Percentiles rank a stretch among this genome's conserved stretches.
phyloP scores from a whole-genome alignment of 192 early-diverging fungal genomes.

The Spinellus fusiger region DNA sequence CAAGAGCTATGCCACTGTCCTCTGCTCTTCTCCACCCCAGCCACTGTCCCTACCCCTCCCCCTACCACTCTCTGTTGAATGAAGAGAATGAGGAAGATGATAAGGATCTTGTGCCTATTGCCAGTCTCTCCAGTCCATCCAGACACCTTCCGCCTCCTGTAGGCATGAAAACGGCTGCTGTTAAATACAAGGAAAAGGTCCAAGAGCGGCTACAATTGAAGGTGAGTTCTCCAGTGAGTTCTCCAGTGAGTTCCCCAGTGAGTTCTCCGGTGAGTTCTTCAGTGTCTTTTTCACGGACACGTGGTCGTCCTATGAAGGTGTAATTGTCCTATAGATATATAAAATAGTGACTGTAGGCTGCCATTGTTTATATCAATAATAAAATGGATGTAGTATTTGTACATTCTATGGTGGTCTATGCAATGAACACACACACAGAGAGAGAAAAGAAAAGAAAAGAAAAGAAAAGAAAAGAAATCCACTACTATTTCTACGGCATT shows the following conservation, averaged over 20 bases:
- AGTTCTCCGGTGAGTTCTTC: no score
- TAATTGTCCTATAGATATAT: no score
- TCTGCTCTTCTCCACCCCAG: background rate
- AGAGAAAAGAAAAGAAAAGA: background rate
- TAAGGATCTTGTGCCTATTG: conserved; percentile 25
- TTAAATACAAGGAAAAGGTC: conserved; percentile 26
- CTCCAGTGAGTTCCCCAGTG: no score
- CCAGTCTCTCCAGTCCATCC: background rate
- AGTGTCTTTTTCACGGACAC: no score
- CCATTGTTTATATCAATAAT: no score
- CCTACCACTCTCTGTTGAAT: conserved; percentile 8
- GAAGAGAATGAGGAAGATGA: conserved; percentile 28
- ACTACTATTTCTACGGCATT: background rate
- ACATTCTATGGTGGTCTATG: no score
- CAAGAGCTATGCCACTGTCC: background rate
- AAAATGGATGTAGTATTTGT: no score
- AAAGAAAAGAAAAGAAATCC: background rate
- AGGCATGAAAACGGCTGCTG: conserved; percentile 15
- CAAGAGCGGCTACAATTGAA: conserved; percentile 10
- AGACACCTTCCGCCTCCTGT: conserved; percentile 1
- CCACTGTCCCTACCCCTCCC: background rate
- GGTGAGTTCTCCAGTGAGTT: no score
- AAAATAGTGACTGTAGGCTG: no score
- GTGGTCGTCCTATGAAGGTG: no score
- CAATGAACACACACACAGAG: no score